Percentiles rank a stretch among this genome's conserved stretches.
Evolutionary conservation across 768 basidiomycete species (phyloP).

Genomic region (Leccinum sublutescens): DNA sequence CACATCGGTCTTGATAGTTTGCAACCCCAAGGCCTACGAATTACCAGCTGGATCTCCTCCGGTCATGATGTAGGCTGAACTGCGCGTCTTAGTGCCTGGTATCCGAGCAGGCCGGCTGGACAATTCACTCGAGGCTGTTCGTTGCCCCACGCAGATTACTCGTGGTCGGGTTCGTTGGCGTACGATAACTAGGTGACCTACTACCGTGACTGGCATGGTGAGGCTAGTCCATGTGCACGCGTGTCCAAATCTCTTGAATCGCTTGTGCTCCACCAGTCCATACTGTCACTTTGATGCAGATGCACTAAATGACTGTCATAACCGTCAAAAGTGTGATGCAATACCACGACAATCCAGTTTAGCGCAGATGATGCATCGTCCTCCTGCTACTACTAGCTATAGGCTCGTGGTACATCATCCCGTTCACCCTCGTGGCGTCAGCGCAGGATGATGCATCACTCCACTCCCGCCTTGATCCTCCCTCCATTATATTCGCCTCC

Average conservation of each 20-base stretch:
- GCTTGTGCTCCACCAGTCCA: no score
- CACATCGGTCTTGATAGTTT: constrained; percentile 7
- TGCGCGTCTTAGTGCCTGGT: not conserved
- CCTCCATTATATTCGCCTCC: not conserved
- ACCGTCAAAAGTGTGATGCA: no score
- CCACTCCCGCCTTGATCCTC: no score
- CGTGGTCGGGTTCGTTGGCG: constrained; percentile 21
- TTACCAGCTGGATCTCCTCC: not conserved
- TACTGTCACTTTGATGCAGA: no score
- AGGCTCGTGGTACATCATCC: no score
- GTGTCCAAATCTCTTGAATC: no score
- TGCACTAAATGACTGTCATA: no score
- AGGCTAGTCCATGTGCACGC: not conserved
- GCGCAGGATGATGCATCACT: no score
- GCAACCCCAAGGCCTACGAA: not conserved
- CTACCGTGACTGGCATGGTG: not conserved
- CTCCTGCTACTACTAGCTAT: no score
- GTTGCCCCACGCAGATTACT: constrained; percentile 11
- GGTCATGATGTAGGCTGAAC: not conserved
- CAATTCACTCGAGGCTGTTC: constrained; percentile 2
- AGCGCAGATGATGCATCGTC: no score
- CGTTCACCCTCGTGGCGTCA: no score
- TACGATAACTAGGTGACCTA: constrained; percentile 4
- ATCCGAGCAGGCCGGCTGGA: not conserved
- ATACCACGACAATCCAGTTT: no score